Conservation (phyloP, 257 asterid species). For the Solanum lycopersicoides region DNA sequence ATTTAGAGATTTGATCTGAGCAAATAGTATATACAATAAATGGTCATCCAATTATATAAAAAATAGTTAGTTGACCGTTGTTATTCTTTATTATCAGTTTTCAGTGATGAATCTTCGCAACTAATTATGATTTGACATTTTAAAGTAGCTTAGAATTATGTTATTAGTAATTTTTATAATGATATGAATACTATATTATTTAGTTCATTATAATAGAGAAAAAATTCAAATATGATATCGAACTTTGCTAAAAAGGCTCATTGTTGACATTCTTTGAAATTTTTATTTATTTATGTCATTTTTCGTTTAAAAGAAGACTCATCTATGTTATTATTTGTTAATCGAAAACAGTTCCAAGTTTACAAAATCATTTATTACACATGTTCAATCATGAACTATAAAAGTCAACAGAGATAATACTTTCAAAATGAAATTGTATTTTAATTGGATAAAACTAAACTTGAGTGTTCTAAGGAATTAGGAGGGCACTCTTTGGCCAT, state of each 20-base stretch:
- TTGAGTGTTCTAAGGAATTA: neutral
- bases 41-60: no score
- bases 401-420: neutral
- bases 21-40: no score
- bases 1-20: neutral
- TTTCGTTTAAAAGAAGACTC: no score
- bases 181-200: neutral
- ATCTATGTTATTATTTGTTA: no score
- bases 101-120: no score
- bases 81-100: no score
- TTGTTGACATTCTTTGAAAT: no score
- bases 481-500: neutral
- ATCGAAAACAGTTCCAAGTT: accelerated
- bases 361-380: no score
- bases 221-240: no score
- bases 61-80: neutral
- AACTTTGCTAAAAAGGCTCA: neutral
- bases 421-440: neutral
- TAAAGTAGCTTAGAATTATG: neutral
- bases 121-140: no score
- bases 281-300: neutral
- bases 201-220: neutral
- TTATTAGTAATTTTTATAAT: neutral
- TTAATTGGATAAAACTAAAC: neutral
- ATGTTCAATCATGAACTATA: neutral